Evolutionary conservation across 202 grass and related monocot species (phyloP).

Genomic region (Schoenoplectus triqueter): DNA sequence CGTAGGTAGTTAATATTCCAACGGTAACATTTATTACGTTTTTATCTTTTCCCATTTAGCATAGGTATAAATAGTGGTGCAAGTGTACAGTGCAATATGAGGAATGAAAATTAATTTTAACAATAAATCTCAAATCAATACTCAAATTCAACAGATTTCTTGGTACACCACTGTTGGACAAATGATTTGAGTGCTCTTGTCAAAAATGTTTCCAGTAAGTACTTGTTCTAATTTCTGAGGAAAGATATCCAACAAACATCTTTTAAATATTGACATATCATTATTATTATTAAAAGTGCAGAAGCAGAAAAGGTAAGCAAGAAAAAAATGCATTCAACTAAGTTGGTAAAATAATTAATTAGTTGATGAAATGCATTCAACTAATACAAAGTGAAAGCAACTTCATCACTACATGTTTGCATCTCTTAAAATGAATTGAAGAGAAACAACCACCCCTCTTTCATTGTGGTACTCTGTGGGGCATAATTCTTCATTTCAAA

Average conservation of each 20-base stretch:
- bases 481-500: constrained; percentile 31
- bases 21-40: no score
- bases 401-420: constrained; percentile 8
- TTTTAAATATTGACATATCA: neutral
- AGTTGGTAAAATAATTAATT: constrained; percentile 33
- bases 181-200: neutral
- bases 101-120: no score
- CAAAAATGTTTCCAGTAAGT: neutral
- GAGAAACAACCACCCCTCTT: constrained; percentile 23
- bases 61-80: no score
- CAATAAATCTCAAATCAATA: no score
- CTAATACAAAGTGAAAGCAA: constrained; percentile 1
- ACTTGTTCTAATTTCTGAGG: neutral
- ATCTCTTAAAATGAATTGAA: constrained; percentile 27
- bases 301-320: neutral
- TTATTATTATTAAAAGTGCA: neutral
- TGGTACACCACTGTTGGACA: neutral
- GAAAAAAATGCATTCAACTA: neutral
- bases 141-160: no score
- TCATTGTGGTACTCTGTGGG: constrained; percentile 25
- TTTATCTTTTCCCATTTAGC: no score
- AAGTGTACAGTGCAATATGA: no score
- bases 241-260: neutral
- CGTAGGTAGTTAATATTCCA: no score
- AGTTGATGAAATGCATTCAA: neutral